Evolutionary conservation across 2,329 filamentous ascomycete species (phyloP).

Genomic region (Biscogniauxia marginata): DNA sequence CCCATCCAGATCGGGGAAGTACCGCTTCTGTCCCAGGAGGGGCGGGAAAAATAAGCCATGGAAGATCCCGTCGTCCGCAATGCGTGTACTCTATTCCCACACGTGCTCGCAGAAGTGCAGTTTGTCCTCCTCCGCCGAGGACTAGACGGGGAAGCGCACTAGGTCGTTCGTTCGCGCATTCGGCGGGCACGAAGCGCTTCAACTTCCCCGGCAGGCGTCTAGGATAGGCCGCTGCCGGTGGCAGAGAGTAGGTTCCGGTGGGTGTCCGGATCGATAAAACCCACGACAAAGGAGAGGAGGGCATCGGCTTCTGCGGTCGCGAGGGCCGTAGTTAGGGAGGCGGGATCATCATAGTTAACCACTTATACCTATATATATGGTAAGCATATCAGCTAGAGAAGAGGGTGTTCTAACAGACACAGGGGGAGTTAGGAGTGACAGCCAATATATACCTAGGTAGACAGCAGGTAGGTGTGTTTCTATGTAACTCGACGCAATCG

Average conservation of each 20-base stretch:
- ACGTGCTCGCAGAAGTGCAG: neutral
- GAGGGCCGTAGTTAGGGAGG: neutral
- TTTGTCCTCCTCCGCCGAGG: neutral
- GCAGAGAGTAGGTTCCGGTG: too few relatives aligned
- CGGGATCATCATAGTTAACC: conserved; percentile 1
- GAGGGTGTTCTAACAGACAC: too few relatives aligned
- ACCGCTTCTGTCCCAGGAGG: neutral
- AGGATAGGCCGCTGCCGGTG: neutral
- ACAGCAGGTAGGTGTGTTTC: too few relatives aligned
- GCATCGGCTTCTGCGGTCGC: neutral
- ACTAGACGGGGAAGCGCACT: neutral
- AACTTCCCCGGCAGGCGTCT: neutral
- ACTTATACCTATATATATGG: neutral
- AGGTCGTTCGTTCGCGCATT: conserved; percentile 5
- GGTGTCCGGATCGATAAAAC: too few relatives aligned
- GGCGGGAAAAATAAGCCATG: neutral
- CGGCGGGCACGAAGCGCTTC: conserved; percentile 4
- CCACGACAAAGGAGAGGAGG: conserved; percentile 1
- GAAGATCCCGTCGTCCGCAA: neutral
- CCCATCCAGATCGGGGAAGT: neutral
- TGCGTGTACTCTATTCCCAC: neutral
- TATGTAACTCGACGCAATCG: too few relatives aligned
- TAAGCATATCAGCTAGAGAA: too few relatives aligned
- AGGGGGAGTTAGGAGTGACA: too few relatives aligned
- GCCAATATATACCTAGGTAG: too few relatives aligned